Evolutionary conservation across 2,329 filamentous ascomycete genomes (phyloP).

Genomic region (Stachybotrys elegans): DNA sequence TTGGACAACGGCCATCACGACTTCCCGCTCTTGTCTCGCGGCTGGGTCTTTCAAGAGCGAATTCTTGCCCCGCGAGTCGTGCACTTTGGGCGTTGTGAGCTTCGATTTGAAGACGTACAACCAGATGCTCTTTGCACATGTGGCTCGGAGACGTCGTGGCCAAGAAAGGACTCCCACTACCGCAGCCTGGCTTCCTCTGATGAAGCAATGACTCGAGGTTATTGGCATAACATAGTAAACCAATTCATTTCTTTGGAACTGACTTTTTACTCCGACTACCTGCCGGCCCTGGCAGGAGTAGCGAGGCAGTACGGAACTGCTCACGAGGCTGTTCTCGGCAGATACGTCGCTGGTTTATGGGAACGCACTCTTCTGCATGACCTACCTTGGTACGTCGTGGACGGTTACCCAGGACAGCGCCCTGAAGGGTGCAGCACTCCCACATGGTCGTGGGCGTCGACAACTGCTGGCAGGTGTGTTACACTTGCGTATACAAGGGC

Average conservation of each 20-base stretch:
- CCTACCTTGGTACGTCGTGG: constrained; percentile 5
- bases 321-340: constrained; percentile 1
- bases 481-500: background rate
- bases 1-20: constrained; percentile 3
- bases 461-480: constrained; percentile 1
- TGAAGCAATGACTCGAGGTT: background rate
- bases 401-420: constrained; percentile 1
- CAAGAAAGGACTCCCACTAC: constrained; percentile 2
- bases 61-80: constrained; percentile 6
- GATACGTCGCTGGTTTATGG: constrained; percentile 8
- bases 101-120: constrained; percentile 1
- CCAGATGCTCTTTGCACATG: constrained; percentile 1
- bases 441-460: constrained; percentile 7
- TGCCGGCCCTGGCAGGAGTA: constrained; percentile 6
- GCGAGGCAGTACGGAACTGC: constrained; percentile 7
- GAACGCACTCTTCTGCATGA: constrained; percentile 4
- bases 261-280: constrained; percentile 7
- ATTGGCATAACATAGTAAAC: constrained; percentile 7
- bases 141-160: background rate
- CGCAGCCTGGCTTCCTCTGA: background rate
- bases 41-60: constrained; percentile 8
- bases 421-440: constrained; percentile 1
- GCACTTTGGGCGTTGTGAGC: constrained; percentile 6
- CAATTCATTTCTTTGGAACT: constrained; percentile 7
- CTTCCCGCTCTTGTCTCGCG: constrained; percentile 6